These are phyloP conservation scores for Apiospora malaysiana DNA, from an alignment of 2,329 filamentous ascomycete genomes.

Conservation along the genomic window DNA sequence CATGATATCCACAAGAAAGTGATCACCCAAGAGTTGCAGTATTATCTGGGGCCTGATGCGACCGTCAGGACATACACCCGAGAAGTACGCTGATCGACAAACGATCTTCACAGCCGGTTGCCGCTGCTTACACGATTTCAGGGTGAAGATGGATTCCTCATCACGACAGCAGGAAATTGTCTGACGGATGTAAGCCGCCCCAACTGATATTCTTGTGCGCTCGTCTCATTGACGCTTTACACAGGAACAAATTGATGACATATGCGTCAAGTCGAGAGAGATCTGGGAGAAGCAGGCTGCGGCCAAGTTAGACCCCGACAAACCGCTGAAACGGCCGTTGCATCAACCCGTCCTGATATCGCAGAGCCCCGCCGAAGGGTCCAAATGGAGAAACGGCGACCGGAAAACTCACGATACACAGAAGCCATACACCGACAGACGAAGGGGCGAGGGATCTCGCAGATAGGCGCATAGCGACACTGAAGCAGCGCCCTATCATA, in stretches of 20 bases:
- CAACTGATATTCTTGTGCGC: slow-evolving; percentile 28
- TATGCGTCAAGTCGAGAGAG: slow-evolving; percentile 64
- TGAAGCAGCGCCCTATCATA: neutral
- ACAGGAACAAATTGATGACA: slow-evolving; percentile 68
- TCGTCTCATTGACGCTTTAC: slow-evolving; percentile 22
- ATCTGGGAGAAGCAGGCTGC: slow-evolving; percentile 63
- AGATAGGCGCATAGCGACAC: slow-evolving; percentile 20
- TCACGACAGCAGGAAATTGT: slow-evolving; percentile 62
- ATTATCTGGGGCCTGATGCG: slow-evolving; percentile 62
- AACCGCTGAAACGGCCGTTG: slow-evolving; percentile 60
- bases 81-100: slow-evolving; percentile 48
- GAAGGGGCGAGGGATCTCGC: slow-evolving; percentile 34
- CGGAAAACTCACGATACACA: slow-evolving; percentile 39
- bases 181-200: slow-evolving; percentile 60
- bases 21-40: slow-evolving; percentile 64
- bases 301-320: slow-evolving; percentile 53
- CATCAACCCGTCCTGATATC: slow-evolving; percentile 61
- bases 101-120: slow-evolving; percentile 25
- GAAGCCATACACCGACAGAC: slow-evolving; percentile 39
- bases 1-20: slow-evolving; percentile 65
- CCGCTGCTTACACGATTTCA: slow-evolving; percentile 40
- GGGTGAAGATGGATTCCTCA: slow-evolving; percentile 67
- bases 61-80: slow-evolving; percentile 63
- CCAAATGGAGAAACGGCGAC: slow-evolving; percentile 43
- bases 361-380: slow-evolving; percentile 43